Evolutionary conservation across 2,329 filamentous ascomycete species (phyloP).

Genomic region (Epichloe baconii): DNA sequence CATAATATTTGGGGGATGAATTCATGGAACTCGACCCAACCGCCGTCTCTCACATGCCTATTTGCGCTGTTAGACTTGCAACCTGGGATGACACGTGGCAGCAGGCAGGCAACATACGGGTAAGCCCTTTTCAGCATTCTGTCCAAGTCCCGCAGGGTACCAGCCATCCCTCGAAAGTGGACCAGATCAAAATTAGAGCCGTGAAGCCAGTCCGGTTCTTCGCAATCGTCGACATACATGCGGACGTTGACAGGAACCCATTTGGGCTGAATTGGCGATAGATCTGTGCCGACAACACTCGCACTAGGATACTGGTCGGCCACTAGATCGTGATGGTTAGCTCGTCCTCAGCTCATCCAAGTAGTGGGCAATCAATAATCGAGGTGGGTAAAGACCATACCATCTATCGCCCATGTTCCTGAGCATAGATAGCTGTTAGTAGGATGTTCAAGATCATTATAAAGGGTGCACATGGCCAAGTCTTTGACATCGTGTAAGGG

Average conservation of each 20-base stretch:
- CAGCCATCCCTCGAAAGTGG: slow-evolving; percentile 36
- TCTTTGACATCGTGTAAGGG: neutral
- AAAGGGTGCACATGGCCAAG: neutral
- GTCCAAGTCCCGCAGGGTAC: slow-evolving; percentile 35
- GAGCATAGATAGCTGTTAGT: neutral
- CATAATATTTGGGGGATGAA: slow-evolving; percentile 27
- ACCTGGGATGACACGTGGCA: neutral
- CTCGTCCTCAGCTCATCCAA: neutral
- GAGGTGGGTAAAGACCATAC: slow-evolving; percentile 12
- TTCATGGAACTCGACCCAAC: slow-evolving; percentile 39
- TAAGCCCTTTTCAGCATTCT: slow-evolving; percentile 30
- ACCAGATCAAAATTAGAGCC: slow-evolving; percentile 44
- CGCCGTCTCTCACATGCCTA: slow-evolving; percentile 31
- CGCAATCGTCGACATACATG: slow-evolving; percentile 50
- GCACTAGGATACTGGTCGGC: slow-evolving; percentile 29
- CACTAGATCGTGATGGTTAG: slow-evolving; percentile 13
- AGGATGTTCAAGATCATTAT: neutral
- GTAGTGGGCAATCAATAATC: neutral
- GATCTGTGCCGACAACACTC: slow-evolving; percentile 27
- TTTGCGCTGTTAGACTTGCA: slow-evolving; percentile 2
- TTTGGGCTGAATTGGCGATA: slow-evolving; percentile 32
- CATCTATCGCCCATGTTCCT: slow-evolving; percentile 42
- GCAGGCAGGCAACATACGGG: slow-evolving; percentile 11
- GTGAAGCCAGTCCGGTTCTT: slow-evolving; percentile 40
- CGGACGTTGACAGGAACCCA: slow-evolving; percentile 46